phyloP scores from a whole-genome alignment of 208 protist genomes.

The Trypanosoma melophagium region DNA sequence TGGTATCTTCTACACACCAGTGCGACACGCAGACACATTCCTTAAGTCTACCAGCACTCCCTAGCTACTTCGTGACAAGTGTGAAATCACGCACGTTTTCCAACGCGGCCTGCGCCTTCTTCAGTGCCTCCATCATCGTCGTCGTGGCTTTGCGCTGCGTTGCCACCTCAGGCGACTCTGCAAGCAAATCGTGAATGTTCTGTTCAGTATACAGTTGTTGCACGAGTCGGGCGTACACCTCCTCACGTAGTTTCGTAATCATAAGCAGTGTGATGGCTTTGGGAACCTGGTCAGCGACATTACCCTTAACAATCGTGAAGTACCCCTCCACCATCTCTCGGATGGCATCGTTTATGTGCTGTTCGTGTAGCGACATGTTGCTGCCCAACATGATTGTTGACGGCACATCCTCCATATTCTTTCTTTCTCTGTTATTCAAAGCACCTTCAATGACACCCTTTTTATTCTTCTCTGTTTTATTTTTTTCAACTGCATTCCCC shows the following conservation, averaged over 20 bases:
- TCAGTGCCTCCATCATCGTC: constrained; percentile 90
- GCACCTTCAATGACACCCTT: constrained; percentile 42
- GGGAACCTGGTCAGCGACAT: constrained; percentile 95
- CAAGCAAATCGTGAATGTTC: constrained; percentile 91
- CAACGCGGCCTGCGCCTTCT: constrained; percentile 79
- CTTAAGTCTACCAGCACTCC: no score
- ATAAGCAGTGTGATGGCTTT: constrained; percentile 98
- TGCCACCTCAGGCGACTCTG: constrained; percentile 88
- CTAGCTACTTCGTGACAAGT: constrained; percentile 12
- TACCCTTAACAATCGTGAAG: constrained; percentile 90
- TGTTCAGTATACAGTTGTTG: constrained; percentile 93
- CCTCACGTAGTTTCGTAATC: constrained; percentile 91
- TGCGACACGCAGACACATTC: no score
- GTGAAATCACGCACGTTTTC: constrained; percentile 83
- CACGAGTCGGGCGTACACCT: constrained; percentile 95
- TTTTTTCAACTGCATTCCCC: constrained; percentile 18
- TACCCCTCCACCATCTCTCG: constrained; percentile 92
- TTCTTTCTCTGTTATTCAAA: constrained; percentile 22
- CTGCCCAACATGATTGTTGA: constrained; percentile 76
- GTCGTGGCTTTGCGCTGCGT: constrained; percentile 85
- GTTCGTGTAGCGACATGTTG: constrained; percentile 71
- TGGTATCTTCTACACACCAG: no score
- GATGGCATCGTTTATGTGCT: constrained; percentile 81
- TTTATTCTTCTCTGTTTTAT: constrained; percentile 44
- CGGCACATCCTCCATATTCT: constrained; percentile 76